Base-by-base conservation (phyloP, 2,329 filamentous ascomycete genomes). In the Dendrostoma leiphaemia region DNA sequence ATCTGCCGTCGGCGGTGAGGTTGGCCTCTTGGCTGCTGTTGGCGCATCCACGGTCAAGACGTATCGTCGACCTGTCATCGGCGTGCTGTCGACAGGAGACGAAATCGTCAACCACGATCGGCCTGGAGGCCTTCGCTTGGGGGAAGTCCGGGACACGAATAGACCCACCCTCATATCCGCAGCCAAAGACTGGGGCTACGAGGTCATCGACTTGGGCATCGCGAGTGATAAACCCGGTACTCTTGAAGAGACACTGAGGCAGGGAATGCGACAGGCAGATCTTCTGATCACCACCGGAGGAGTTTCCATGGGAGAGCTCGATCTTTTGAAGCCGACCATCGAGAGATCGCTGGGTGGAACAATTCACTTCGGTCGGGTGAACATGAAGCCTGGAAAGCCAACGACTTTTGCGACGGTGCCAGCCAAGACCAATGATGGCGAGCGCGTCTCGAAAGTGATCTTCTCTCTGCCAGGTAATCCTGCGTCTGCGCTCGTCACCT, bases 371-470 rank as follows among this genome's bases (percentile, higher is more conserved):
- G 94, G 94, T 23, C 88, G 94, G 3, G 94, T 99, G 3, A 83
- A 88, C 51, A 97, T 99, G 94, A 99, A 99, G 75, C 94, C 94
- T 0, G 94, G 94, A 4, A 99, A 97, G 71, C 94, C 94, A 2
- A 97, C 92, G 0, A 99, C 94, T 0, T 99, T 99, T 69, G 94
- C 94, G 2, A 97, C 91, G 0, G 81, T 97, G 0, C 86, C 90
- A 1, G 76, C 81, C 35, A 86, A 85, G 69, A 76, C 82, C 56
- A 80, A 81, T 58, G 66, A 64, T 2, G 83, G 85, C 19, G 74
- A 81, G 37, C 79, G 85, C 43, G 70, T 83, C 23, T 74, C 74
- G 1, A 91, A 89, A 66, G 79, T 87, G 54, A 83, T 99, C 60
- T 99, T 99, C 72, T 90, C 90, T 0, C 79, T 99, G 0, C 94